phyloP scores from a whole-genome alignment of 1,139 yeast species.

The Nakaseomyces bracarensis region DNA sequence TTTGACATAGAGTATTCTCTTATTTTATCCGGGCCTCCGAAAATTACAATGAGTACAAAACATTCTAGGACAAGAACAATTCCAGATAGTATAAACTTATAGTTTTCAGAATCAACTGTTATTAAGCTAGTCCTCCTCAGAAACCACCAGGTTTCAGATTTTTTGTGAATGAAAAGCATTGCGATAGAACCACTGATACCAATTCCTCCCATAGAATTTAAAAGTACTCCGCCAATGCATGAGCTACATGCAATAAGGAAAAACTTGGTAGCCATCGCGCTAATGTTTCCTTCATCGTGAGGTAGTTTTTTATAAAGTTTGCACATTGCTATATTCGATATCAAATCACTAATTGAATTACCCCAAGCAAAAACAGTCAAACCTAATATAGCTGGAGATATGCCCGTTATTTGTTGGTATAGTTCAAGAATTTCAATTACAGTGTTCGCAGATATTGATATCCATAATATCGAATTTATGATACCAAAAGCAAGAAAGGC shows the following conservation, averaged over 20 bases:
- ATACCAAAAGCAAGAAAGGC: constrained; percentile 45
- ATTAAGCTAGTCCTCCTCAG: constrained; percentile 19
- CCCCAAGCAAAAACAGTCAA: constrained; percentile 88
- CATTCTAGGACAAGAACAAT: constrained; percentile 20
- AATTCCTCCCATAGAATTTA: constrained; percentile 32
- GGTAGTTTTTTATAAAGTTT: constrained; percentile 27
- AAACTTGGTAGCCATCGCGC: constrained; percentile 24
- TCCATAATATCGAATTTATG: constrained; percentile 69
- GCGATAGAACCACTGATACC: constrained; percentile 31
- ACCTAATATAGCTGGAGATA: constrained; percentile 76
- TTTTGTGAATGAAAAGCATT: constrained; percentile 22
- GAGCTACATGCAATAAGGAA: constrained; percentile 30
- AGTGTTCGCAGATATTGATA: constrained; percentile 50
- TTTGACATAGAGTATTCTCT: constrained; percentile 13
- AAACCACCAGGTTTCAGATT: constrained; percentile 21
- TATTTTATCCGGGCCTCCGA: constrained; percentile 15
- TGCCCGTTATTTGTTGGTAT: constrained; percentile 31
- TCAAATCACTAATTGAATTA: constrained; percentile 85
- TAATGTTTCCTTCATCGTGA: constrained; percentile 11
- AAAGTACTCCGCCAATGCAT: constrained; percentile 31
- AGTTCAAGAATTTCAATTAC: constrained; percentile 47
- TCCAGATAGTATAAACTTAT: constrained; percentile 24
- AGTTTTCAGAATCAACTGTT: constrained; percentile 12
- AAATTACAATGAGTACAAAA: constrained; percentile 14
- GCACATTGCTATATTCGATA: constrained; percentile 64